A percentile compares a stretch with the other conserved stretches of the same genome.
Evolutionary conservation across 192 early-diverging fungal species (phyloP).

Genomic region (Oehlia diaphana): DNA sequence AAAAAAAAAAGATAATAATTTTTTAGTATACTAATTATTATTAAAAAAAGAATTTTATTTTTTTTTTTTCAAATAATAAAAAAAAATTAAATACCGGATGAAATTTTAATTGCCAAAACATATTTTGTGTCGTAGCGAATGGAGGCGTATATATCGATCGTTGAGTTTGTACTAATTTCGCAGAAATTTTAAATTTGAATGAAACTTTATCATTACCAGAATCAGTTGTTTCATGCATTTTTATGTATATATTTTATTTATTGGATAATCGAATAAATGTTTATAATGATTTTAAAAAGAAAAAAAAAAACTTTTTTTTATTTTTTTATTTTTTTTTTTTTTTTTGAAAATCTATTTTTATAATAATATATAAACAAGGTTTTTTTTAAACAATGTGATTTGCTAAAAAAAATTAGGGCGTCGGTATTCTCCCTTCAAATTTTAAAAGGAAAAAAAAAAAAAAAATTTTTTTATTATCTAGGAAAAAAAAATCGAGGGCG

Average conservation of each 20-base stretch:
- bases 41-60: neutral
- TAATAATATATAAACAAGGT: too few species aligned
- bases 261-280: too few species aligned
- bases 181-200: conserved; percentile 9
- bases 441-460: too few species aligned
- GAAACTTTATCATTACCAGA: neutral
- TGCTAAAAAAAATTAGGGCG: too few species aligned
- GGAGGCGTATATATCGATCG: conserved; percentile 14
- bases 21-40: neutral
- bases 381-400: too few species aligned
- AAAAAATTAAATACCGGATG: conserved; percentile 3
- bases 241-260: neutral
- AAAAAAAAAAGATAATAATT: neutral
- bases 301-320: too few species aligned
- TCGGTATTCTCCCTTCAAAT: too few species aligned
- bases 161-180: neutral
- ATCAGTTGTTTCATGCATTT: neutral
- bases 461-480: too few species aligned
- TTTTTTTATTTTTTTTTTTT: too few species aligned
- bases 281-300: too few species aligned
- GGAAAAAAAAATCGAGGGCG: too few species aligned
- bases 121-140: conserved; percentile 16
- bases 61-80: neutral
- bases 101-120: conserved; percentile 27
- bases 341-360: too few species aligned